Conservation (phyloP, 495 filamentous ascomycete species). For the Bacidia gigantensis region DNA sequence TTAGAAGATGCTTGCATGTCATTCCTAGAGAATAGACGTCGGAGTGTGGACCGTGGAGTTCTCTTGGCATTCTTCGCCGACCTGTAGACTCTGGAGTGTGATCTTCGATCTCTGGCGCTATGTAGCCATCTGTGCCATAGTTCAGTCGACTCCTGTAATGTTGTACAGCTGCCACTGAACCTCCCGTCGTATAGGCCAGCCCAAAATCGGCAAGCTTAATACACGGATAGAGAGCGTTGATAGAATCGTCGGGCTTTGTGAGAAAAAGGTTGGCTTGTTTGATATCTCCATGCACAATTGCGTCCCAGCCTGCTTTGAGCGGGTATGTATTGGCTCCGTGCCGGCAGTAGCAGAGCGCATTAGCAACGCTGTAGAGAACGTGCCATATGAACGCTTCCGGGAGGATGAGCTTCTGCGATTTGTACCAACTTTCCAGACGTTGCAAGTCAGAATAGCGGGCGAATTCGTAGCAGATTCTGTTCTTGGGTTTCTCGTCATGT, state of each 20-base stretch:
- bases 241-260: slow-evolving; percentile 1
- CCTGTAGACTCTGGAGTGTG: slow-evolving; percentile 5
- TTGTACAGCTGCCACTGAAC: slow-evolving; percentile 2
- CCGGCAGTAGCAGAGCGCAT: slow-evolving; percentile 14
- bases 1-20: neutral
- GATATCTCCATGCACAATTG: slow-evolving; percentile 40
- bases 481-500: neutral
- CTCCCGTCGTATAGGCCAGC: slow-evolving; percentile 6
- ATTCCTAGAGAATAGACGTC: slow-evolving; percentile 11
- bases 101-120: slow-evolving; percentile 7
- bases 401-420: slow-evolving; percentile 9
- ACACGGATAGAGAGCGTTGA: slow-evolving; percentile 7
- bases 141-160: slow-evolving; percentile 1
- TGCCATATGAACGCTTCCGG: slow-evolving; percentile 18
- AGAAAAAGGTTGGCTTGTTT: slow-evolving; percentile 42
- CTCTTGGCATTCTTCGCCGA: slow-evolving; percentile 1
- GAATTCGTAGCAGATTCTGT: slow-evolving; percentile 11
- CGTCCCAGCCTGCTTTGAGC: slow-evolving; percentile 9
- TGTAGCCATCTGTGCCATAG: slow-evolving; percentile 6
- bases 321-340: slow-evolving; percentile 1
- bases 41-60: slow-evolving; percentile 6
- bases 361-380: slow-evolving; percentile 13
- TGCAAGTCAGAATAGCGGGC: slow-evolving; percentile 9
- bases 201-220: slow-evolving; percentile 18
- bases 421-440: slow-evolving; percentile 1